Base-by-base conservation (phyloP, 371 early-diverging fungal species). In the Mucor sp. region DNA sequence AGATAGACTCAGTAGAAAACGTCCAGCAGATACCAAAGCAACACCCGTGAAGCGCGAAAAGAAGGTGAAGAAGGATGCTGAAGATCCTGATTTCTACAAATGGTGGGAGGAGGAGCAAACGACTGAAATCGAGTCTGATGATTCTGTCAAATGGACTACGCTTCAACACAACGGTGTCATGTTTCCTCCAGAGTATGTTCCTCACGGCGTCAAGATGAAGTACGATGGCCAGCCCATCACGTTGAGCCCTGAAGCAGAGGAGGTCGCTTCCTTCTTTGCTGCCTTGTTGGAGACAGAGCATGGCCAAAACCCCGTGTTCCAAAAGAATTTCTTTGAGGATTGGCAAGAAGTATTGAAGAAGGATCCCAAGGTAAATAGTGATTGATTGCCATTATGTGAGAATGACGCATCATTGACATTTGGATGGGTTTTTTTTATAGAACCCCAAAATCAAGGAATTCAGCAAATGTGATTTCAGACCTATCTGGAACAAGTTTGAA, bases 241-340 rank as follows among this genome's bases (percentile, higher is more conserved):
- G 1, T 80, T 99, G 14, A 77, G 76, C 0, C 94, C 97, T 2
- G 91, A 88, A 59, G 91, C 94, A 0, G 99, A 99, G 74, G 99
- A 99, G 69, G 93, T 98, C 0, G 98, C 98, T 8, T 90, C 89
- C 23, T 99, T 98, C 77, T 99, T 90, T 85, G 99, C 96, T 19
- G 92, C 89, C 19, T 55, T 96, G 25, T 60, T 98, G 25, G 94
- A 89, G 19, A 93, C 96, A 0, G 95, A 96, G 47, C 90, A 94
- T 62, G 96, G 82, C 27, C 80, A 84, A 65, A 97, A 98, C 71
- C 87, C 88, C 21, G 87, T 82, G 2, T 99, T 99, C 72, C 88
- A 88, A 68, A 82, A 87, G 66, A 99, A 99, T 84, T 98, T 99
- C 68, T 98, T 99, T 79, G 70, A 74, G 11, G 98, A 98, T 74